Evolutionary conservation across 169 alveolate genomes (phyloP), one percentile per base, ranked within the genome.

Genomic region (Plasmodium vinckei): DNA sequence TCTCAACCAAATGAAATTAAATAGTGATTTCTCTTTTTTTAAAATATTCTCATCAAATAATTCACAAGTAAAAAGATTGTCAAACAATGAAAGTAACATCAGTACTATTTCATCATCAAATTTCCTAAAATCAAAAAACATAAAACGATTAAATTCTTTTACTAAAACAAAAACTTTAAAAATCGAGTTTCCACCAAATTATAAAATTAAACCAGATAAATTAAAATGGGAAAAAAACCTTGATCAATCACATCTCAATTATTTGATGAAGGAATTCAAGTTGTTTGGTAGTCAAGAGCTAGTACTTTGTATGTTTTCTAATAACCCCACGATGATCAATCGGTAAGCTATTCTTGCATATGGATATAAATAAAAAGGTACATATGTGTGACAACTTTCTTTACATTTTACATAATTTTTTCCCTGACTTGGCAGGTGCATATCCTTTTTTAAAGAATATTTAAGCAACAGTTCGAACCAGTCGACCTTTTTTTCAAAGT

Each of bases 121-220:
- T 33, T 33, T 33, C 3, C 4, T 33, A 33, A 69, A 54, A 46
- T 44, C 91, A n/a, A 68, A 63, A 72, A 84, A 67, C 49, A 42
- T 69, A 13, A 84, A 84, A 17, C 53, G 82, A 19, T 54, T 69
- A 25, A 84, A 64, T 42, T 69, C 82, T 19, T 59, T 69, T n/a
- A 69, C 21, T 27, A 84, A 84, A 33, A 69, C 39, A 7, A 84
- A 84, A 64, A 54, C 47, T 0, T 5, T 69, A n/a, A 84, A 84
- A 51, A 68, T 84, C 13, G 91, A 84, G n/a, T 84, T 84, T 17
- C 91, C 91, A n/a, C 39, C 87, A 4, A 12, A 84, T 51, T 72
- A 84, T 51, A 84, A 84, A 69, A 84, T 84, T 57, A 84, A 84
- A 54, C 51, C 65, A 6, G 91, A 84, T 59, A 69, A 46, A 39